Evolutionary conservation across 2,329 filamentous ascomycete genomes (phyloP), one percentile per base, ranked within the genome.

Genomic region (Cephalotrichum gorgonifer): DNA sequence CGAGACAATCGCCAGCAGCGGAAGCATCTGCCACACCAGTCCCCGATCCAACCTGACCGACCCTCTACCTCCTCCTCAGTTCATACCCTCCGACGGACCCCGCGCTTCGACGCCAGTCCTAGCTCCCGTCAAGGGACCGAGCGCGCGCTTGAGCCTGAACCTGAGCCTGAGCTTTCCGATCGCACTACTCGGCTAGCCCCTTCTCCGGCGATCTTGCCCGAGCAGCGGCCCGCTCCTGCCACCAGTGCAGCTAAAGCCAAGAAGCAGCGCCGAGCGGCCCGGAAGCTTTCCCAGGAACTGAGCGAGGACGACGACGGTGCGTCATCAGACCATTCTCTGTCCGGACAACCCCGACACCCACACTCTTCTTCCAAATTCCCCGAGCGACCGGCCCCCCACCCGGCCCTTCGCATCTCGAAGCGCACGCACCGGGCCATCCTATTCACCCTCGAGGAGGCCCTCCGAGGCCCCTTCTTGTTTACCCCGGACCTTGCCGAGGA

Each of bases 361-460:
- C 47, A 50, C 49, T 56, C 58, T 47, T 57, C 60, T 52, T 63
- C 62, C 52, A 57, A 60, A 28, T 58, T 60, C 53, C 52, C 58
- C 49, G 56, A 64, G 49, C 62, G 55, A 52, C 60, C 64, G 46
- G 63, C 68, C 48, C 64, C 70, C 39, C 73, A 76, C 53, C 70
- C 72, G 6, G 67, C 69, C 48, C 63, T 75, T 53, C 81, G 80
- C 59, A 83, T 96, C 64, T 95, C 89, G 44, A 84, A 81, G 57
- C 82, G 86, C 55, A 95, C 88, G 43, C 86, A 88, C 55, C 87
- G 86, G 64, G 91, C 93, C 33, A 90, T 98, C 62, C 83, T 95
- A 58, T 97, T 86, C 72, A 82, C 89, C 33, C 79, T 97, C 50
- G 90, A 97, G 72, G 88, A 94, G 71, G 88, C 88, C 33, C 76